Percentiles rank a stretch among this genome's conserved stretches.
phyloP scores from a whole-genome alignment of 2,329 filamentous ascomycete genomes.

The Hymenoscyphus repandus region DNA sequence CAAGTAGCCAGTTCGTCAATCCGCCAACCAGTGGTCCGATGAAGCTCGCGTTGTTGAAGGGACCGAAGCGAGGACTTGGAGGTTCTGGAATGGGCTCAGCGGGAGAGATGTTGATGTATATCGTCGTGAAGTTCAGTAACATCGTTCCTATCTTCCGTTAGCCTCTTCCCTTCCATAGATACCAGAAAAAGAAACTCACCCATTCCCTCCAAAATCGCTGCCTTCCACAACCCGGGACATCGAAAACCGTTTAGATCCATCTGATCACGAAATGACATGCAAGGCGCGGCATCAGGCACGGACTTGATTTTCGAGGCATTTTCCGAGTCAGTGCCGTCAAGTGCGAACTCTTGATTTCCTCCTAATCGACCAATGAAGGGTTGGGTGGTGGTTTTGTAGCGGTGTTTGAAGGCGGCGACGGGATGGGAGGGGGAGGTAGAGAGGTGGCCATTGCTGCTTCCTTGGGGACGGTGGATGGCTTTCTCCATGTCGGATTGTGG shows the following conservation, averaged over 20 bases:
- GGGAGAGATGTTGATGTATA: constrained; percentile 6
- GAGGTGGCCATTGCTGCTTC: background rate
- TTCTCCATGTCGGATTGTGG: background rate
- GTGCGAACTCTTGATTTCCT: constrained; percentile 34
- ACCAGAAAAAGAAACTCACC: constrained; percentile 16
- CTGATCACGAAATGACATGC: constrained; percentile 33
- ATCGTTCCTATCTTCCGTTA: background rate
- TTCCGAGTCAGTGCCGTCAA: constrained; percentile 25
- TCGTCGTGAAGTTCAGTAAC: constrained; percentile 9
- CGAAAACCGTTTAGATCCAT: constrained; percentile 33
- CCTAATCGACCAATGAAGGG: constrained; percentile 34
- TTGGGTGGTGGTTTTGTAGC: background rate
- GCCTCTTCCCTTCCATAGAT: background rate
- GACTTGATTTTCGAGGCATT: constrained; percentile 22
- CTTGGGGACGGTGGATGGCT: background rate
- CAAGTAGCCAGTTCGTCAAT: constrained; percentile 27
- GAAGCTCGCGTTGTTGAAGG: constrained; percentile 21
- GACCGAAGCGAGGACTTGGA: constrained; percentile 2
- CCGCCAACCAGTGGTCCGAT: constrained; percentile 30
- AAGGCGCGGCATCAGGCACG: constrained; percentile 38
- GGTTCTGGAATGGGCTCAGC: background rate
- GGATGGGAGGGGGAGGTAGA: background rate
- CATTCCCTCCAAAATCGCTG: constrained; percentile 37
- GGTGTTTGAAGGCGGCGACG: background rate
- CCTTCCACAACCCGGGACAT: constrained; percentile 35